phyloP scores from a whole-genome alignment of 1,139 yeast species.

The Pichiaceae sp. region DNA sequence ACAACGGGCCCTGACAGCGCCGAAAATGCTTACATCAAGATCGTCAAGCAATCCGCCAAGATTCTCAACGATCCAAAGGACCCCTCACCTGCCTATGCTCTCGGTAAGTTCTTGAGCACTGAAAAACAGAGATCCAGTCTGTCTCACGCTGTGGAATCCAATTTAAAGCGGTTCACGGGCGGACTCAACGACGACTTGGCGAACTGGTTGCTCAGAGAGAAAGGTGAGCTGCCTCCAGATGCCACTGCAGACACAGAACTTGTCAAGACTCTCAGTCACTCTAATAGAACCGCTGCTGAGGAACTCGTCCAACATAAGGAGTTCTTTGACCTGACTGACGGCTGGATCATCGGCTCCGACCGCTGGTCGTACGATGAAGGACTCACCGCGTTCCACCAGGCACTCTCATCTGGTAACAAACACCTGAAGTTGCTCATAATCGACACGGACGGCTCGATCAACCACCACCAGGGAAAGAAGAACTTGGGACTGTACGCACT shows the following conservation, averaged over 20 bases:
- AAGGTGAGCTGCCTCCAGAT: slow-evolving; percentile 20
- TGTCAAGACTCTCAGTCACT: slow-evolving; percentile 23
- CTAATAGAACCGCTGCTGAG: slow-evolving; percentile 26
- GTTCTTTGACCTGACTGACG: slow-evolving; percentile 39
- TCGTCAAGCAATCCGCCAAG: slow-evolving; percentile 51
- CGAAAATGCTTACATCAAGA: slow-evolving; percentile 74
- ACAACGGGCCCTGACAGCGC: slow-evolving; percentile 31
- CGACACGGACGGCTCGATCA: slow-evolving; percentile 80
- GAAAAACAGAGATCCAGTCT: slow-evolving; percentile 45
- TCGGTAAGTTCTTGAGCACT: slow-evolving; percentile 61
- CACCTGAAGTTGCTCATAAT: slow-evolving; percentile 80
- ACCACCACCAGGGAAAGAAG: slow-evolving; percentile 57
- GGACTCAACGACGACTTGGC: slow-evolving; percentile 53
- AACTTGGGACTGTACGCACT: slow-evolving; percentile 93
- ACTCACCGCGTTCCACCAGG: slow-evolving; percentile 83
- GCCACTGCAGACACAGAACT: slow-evolving; percentile 21
- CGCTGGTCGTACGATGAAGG: slow-evolving; percentile 95
- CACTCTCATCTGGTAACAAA: slow-evolving; percentile 57
- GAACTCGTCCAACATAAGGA: slow-evolving; percentile 38
- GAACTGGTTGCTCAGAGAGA: slow-evolving; percentile 52
- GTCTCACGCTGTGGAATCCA: slow-evolving; percentile 40
- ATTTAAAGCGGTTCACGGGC: slow-evolving; percentile 26
- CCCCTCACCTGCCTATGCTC: slow-evolving; percentile 75
- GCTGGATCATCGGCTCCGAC: slow-evolving; percentile 92
- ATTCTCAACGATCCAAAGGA: slow-evolving; percentile 52